Conservation (phyloP, 768 basidiomycete genomes). For the Collybia nuda region DNA sequence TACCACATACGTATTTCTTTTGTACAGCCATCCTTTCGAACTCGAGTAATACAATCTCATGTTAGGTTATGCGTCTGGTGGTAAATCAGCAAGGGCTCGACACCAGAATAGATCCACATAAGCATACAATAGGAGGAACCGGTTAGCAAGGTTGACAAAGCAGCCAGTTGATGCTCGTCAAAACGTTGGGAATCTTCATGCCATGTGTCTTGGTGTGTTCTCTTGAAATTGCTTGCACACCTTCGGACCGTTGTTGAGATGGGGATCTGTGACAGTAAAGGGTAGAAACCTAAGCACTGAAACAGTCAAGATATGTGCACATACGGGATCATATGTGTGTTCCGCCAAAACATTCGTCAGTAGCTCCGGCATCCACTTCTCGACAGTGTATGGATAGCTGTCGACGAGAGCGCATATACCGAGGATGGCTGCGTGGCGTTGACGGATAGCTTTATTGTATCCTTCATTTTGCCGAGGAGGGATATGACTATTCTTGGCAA, state of each 20-base stretch:
- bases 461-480: slow-evolving; percentile 60
- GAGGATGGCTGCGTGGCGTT: slow-evolving; percentile 87
- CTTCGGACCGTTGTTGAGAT: slow-evolving; percentile 83
- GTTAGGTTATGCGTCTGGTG: slow-evolving; percentile 15
- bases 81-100: slow-evolving; percentile 10
- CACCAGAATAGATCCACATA: slow-evolving; percentile 22
- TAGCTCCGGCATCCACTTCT: slow-evolving; percentile 89
- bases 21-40: slow-evolving; percentile 10
- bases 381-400: slow-evolving; percentile 94
- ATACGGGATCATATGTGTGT: slow-evolving; percentile 83
- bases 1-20: slow-evolving; percentile 12
- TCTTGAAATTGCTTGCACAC: slow-evolving; percentile 78
- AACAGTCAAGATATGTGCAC: slow-evolving; percentile 11
- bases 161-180: slow-evolving; percentile 79
- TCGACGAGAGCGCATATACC: slow-evolving; percentile 94
- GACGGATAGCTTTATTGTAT: slow-evolving; percentile 72
- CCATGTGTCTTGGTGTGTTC: slow-evolving; percentile 88
- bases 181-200: slow-evolving; percentile 87
- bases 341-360: slow-evolving; percentile 77
- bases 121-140: slow-evolving; percentile 85
- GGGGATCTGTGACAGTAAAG: slow-evolving; percentile 50
- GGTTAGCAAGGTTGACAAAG: slow-evolving; percentile 79
- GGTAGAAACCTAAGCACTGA: not conserved
- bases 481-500: slow-evolving; percentile 65
- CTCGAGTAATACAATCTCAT: slow-evolving; percentile 2